Percentiles rank a stretch among this genome's conserved stretches.
phyloP scores from a whole-genome alignment of 2,329 filamentous ascomycete species.

The Phyllosticta ampelicida region DNA sequence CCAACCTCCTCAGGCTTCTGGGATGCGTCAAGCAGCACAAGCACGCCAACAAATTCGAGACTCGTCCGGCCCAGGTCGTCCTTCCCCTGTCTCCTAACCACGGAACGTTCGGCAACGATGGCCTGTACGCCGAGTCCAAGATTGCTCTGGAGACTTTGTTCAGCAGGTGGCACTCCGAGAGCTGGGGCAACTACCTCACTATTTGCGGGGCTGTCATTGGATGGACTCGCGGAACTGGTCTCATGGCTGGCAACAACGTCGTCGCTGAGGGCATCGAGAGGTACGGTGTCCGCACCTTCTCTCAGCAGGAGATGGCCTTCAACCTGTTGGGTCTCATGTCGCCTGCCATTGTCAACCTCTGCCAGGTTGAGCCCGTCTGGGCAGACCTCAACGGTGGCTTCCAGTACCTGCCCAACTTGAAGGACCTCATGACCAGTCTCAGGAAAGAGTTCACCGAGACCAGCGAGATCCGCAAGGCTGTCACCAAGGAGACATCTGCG shows the following conservation, averaged over 20 bases:
- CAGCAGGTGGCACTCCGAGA: slow-evolving; percentile 97
- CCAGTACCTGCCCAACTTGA: slow-evolving; percentile 93
- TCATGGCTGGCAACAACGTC: slow-evolving; percentile 97
- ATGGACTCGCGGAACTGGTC: slow-evolving; percentile 95
- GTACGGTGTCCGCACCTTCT: slow-evolving; percentile 95
- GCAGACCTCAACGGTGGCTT: slow-evolving; percentile 95
- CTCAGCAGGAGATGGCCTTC: slow-evolving; percentile 99
- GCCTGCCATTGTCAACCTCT: slow-evolving; percentile 84
- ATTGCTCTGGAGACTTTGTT: slow-evolving; percentile 93
- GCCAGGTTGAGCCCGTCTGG: slow-evolving; percentile 90
- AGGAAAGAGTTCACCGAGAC: slow-evolving; percentile 93
- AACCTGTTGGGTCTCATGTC: slow-evolving; percentile 95
- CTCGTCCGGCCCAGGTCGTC: slow-evolving; percentile 90
- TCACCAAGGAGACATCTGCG: slow-evolving; percentile 88
- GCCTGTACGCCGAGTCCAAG: slow-evolving; percentile 97
- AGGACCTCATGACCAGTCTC: slow-evolving; percentile 84
- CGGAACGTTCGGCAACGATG: slow-evolving; percentile 95
- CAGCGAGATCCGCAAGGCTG: slow-evolving; percentile 83
- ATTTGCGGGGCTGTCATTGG: slow-evolving; percentile 98
- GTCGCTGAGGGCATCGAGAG: slow-evolving; percentile 95
- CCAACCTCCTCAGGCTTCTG: slow-evolving; percentile 84
- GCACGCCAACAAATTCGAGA: slow-evolving; percentile 77
- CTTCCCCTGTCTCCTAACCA: slow-evolving; percentile 95
- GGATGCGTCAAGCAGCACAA: slow-evolving; percentile 89
- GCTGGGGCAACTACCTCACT: slow-evolving; percentile 94